Evolutionary conservation across 2,329 filamentous ascomycete genomes (phyloP).

Genomic region (Torrubiellomyces zombiae): DNA sequence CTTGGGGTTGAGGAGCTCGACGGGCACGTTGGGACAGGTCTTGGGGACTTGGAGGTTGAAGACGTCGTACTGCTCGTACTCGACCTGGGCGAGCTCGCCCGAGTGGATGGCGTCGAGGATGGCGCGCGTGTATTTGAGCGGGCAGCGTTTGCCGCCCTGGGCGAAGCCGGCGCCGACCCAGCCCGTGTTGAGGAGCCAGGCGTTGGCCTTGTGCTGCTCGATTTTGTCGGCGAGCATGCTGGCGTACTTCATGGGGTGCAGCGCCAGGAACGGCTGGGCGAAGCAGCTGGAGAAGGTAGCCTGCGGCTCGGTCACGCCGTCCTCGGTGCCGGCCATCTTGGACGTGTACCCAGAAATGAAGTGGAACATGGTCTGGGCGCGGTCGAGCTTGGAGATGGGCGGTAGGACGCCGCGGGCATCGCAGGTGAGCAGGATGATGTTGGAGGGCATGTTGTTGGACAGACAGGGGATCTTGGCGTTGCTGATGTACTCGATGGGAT

Average conservation of each 20-base stretch:
- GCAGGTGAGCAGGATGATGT: conserved; percentile 97
- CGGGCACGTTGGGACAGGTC: conserved; percentile 72
- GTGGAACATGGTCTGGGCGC: conserved; percentile 98
- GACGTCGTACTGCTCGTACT: conserved; percentile 88
- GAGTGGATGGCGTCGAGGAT: conserved; percentile 98
- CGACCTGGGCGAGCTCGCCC: conserved; percentile 79
- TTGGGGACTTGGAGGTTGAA: conserved; percentile 98
- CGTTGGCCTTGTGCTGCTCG: conserved; percentile 81
- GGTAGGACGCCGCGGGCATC: conserved; percentile 94
- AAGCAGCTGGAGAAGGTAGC: conserved; percentile 99
- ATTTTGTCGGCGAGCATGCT: conserved; percentile 99
- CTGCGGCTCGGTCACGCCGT: conserved; percentile 90
- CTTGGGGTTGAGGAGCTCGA: conserved; percentile 86
- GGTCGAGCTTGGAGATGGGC: conserved; percentile 91
- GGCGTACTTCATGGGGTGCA: conserved; percentile 98
- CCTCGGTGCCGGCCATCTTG: conserved; percentile 99
- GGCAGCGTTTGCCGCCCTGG: conserved; percentile 91
- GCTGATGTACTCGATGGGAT: conserved; percentile 96
- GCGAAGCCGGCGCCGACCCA: conserved; percentile 87
- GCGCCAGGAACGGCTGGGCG: conserved; percentile 94
- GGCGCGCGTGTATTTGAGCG: conserved; percentile 94
- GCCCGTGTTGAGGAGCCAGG: conserved; percentile 96
- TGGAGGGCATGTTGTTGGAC: conserved; percentile 72
- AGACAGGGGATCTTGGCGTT: conserved; percentile 98
- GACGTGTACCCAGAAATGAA: conserved; percentile 99